phyloP scores from a whole-genome alignment of 371 early-diverging fungal species.

The Umbelopsis sp. region DNA sequence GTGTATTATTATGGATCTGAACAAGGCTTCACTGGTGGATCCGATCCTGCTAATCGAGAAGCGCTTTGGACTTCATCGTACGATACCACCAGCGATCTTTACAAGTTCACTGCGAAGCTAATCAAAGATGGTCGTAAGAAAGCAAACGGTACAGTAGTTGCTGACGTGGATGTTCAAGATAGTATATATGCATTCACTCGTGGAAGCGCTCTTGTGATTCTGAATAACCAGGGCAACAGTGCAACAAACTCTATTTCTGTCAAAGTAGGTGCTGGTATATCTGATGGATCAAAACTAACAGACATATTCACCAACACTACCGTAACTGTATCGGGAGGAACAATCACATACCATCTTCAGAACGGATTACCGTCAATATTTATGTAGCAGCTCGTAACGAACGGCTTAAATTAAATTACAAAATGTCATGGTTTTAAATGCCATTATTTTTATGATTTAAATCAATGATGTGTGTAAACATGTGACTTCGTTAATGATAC shows the following conservation, averaged over 20 bases:
- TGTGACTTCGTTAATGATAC: too few species aligned
- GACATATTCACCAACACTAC: slow-evolving; percentile 27
- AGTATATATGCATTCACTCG: slow-evolving; percentile 31
- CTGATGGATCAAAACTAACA: slow-evolving; percentile 21
- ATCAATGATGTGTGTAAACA: too few species aligned
- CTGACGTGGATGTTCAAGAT: slow-evolving; percentile 22
- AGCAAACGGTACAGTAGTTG: slow-evolving; percentile 9
- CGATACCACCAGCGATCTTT: slow-evolving; percentile 26
- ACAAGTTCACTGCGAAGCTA: slow-evolving; percentile 26
- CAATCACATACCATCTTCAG: slow-evolving; percentile 25
- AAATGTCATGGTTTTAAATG: too few species aligned
- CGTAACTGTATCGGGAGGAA: slow-evolving; percentile 24
- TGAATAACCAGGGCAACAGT: slow-evolving; percentile 33
- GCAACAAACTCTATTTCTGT: slow-evolving; percentile 25
- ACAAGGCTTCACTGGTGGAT: slow-evolving; percentile 40
- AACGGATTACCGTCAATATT: slow-evolving; percentile 32
- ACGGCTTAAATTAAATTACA: too few species aligned
- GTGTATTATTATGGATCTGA: slow-evolving; percentile 47
- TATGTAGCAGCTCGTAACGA: background rate
- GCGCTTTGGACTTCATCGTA: slow-evolving; percentile 36
- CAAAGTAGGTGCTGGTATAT: slow-evolving; percentile 23
- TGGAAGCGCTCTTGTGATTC: slow-evolving; percentile 26
- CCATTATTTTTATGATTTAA: too few species aligned
- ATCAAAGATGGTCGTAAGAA: slow-evolving; percentile 25
- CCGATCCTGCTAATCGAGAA: slow-evolving; percentile 43